Percentiles rank a stretch among this genome's conserved stretches.
phyloP scores from a whole-genome alignment of 371 early-diverging fungal species.

The Capillidium heterosporum region DNA sequence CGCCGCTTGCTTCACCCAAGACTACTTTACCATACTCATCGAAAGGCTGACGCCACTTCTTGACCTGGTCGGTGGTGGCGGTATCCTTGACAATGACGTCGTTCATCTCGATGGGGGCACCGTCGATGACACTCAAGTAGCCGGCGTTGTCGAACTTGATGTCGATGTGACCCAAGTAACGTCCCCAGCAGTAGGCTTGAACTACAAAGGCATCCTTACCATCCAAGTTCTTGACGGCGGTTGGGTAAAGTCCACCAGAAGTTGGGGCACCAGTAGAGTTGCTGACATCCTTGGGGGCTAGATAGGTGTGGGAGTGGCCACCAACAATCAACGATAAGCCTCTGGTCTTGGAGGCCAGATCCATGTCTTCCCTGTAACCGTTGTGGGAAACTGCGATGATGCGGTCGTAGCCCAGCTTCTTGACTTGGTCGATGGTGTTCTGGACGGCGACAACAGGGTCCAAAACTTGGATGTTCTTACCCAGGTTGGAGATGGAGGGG shows the following conservation, averaged over 20 bases:
- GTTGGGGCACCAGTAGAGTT: conserved; percentile 1
- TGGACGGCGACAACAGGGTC: conserved; percentile 35
- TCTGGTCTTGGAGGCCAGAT: conserved; percentile 26
- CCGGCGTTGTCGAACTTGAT: conserved; percentile 31
- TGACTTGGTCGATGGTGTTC: conserved; percentile 29
- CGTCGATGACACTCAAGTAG: conserved; percentile 20
- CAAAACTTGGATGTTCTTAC: conserved; percentile 16
- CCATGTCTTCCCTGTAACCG: conserved; percentile 39
- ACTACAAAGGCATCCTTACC: conserved; percentile 37
- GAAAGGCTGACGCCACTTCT: conserved; percentile 25
- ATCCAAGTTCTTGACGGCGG: conserved; percentile 26
- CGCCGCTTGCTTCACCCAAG: conserved; percentile 17
- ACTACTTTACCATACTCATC: conserved; percentile 18
- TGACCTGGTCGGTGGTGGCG: conserved; percentile 14
- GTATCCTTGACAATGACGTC: conserved; percentile 21
- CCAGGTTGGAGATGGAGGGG: conserved; percentile 30
- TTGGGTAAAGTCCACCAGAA: conserved; percentile 36
- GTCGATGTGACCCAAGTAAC: conserved; percentile 49
- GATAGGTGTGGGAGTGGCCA: conserved; percentile 48
- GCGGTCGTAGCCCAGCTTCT: conserved; percentile 32
- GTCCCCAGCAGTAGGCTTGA: conserved; percentile 33
- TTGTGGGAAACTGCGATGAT: conserved; percentile 47
- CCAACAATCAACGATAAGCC: conserved; percentile 48
- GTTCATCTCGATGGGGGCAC: conserved; percentile 33
- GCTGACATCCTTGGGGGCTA: conserved; percentile 15